Percentiles rank a stretch among this genome's conserved stretches.
These are phyloP conservation scores for Fagus crenata DNA, from an alignment of 306 rosid species.

Conservation along the genomic window DNA sequence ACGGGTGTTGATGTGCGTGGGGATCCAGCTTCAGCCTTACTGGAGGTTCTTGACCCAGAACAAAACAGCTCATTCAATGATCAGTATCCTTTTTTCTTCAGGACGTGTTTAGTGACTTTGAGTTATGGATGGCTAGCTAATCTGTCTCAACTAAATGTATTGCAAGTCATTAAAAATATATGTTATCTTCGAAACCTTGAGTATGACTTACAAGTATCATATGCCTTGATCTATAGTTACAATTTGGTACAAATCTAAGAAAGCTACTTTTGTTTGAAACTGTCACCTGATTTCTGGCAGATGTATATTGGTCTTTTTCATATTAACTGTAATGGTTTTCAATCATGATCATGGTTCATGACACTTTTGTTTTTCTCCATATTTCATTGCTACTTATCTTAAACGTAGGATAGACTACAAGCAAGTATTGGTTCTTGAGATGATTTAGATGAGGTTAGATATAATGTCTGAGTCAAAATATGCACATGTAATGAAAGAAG, in stretches of 20 bases:
- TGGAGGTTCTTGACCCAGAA: conserved; percentile 98
- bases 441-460: conserved; percentile 19
- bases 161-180: neutral
- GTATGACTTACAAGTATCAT: neutral
- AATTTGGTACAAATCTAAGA: neutral
- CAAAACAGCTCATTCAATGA: conserved; percentile 90
- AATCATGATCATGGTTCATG: neutral
- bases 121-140: neutral
- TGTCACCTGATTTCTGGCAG: conserved; percentile 21
- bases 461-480: neutral
- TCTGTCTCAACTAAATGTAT: neutral
- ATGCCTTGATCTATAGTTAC: neutral
- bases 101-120: neutral
- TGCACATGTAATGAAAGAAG: neutral
- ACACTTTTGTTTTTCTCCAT: neutral
- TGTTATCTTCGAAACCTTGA: neutral
- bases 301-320: neutral
- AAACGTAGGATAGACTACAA: neutral
- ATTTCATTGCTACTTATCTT: neutral
- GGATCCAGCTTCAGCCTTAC: conserved; percentile 95
- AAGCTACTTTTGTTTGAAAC: neutral
- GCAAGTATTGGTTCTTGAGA: conserved; percentile 4
- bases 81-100: conserved; percentile 77
- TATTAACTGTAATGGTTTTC: neutral
- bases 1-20: conserved; percentile 96